Evolutionary conservation across 179 eudicot genomes (phyloP), one percentile per base, ranked within the genome.

Genomic region (Beta lomatogona): DNA sequence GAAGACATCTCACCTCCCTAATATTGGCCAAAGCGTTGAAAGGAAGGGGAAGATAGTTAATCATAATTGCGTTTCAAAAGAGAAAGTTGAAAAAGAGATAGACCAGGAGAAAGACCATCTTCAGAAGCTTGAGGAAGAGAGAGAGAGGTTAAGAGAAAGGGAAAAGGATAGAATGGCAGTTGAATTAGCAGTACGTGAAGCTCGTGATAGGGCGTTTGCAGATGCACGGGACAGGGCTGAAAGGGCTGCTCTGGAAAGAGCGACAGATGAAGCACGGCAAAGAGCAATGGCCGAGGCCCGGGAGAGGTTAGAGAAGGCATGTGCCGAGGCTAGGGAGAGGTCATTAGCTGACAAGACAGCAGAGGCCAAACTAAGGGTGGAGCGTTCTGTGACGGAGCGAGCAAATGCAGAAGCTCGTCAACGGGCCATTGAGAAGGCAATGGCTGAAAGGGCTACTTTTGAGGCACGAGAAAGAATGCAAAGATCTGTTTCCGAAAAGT

Each of bases 361-460:
- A 25, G 93, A 91, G 78, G 91, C 94, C 75, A 92, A 86, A 86
- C 86, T 90, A 82, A 89, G 88, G 82, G 92, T 92, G 63, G 98
- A 94, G 82, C 98, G 97, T 64, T 97, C 94, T 80, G 97, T 97
- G 75, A 96, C 92, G 19, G 98, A 92, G 84, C 87, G 95, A 83
- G 98, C 93, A 71, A 89, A 92, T 58, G 93, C 90, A 52, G 99
- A 97, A 87, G 99, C 98, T 85, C 91, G 97, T 66, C 93, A 92
- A 80, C 98, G 96, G 68, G 98, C 98, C 79, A 83, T 91, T 63
- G 98, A 95, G 85, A 95, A 93, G 89, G 91, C 93, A 77, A 86
- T 86, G 88, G 93, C 93, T 41, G 97, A 91, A 80, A 91, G 93
- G 67, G 85, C 86, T 78, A 65, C 84, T 67, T 77, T 70, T 82